phyloP scores from a whole-genome alignment of 2,329 filamentous ascomycete genomes.

The Nannizzia gypsea region DNA sequence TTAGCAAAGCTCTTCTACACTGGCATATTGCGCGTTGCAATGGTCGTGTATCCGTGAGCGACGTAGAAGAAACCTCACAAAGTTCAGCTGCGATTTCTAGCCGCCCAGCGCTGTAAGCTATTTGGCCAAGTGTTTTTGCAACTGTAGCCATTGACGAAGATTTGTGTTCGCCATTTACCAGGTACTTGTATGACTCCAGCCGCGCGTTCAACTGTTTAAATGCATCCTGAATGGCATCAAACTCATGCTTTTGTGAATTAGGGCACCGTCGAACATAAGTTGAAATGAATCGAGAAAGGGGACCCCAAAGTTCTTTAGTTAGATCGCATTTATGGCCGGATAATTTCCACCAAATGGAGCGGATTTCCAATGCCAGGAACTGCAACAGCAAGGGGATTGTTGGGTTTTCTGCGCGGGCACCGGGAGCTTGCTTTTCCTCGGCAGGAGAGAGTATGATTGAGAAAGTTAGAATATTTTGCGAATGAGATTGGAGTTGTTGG shows the following conservation, averaged over 20 bases:
- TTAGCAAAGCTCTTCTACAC: slow-evolving; percentile 30
- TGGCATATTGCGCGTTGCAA: slow-evolving; percentile 27
- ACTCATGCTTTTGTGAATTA: slow-evolving; percentile 27
- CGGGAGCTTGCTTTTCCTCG: slow-evolving; percentile 2
- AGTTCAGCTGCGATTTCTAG: slow-evolving; percentile 29
- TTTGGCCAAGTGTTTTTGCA: slow-evolving; percentile 27
- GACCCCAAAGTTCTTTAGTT: slow-evolving; percentile 33
- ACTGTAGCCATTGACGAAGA: slow-evolving; percentile 24
- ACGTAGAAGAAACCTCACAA: slow-evolving; percentile 23
- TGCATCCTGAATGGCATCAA: slow-evolving; percentile 26
- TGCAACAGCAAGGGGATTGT: slow-evolving; percentile 28
- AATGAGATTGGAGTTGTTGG: slow-evolving; percentile 34
- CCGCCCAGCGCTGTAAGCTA: slow-evolving; percentile 31
- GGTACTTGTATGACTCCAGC: slow-evolving; percentile 21
- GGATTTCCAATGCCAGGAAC: slow-evolving; percentile 32
- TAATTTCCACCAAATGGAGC: slow-evolving; percentile 32
- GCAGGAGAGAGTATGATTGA: slow-evolving; percentile 15
- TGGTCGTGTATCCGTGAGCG: slow-evolving; percentile 23
- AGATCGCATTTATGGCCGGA: slow-evolving; percentile 32
- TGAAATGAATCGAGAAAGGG: slow-evolving; percentile 31
- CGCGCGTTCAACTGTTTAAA: slow-evolving; percentile 27
- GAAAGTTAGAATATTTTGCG: slow-evolving; percentile 30
- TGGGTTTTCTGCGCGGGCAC: slow-evolving; percentile 20
- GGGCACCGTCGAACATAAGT: slow-evolving; percentile 26
- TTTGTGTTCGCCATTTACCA: slow-evolving; percentile 14